phyloP scores from a whole-genome alignment of 768 basidiomycete species.

The Tulasnella sp. region DNA sequence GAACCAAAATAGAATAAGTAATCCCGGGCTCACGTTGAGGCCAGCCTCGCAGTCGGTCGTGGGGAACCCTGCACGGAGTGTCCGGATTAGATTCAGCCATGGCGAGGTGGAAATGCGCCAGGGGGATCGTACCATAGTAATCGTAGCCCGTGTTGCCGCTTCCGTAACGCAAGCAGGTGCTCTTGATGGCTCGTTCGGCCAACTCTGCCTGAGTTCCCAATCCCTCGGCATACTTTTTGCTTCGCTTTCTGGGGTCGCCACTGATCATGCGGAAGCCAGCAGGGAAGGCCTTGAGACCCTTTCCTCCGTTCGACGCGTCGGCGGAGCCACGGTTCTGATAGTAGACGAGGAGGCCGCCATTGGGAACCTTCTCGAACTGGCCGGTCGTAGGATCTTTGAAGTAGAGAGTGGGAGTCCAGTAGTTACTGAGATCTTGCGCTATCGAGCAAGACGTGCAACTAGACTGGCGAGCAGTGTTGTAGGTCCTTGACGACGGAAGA shows the following conservation, averaged over 20 bases:
- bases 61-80: slow-evolving; percentile 42
- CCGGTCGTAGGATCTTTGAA: slow-evolving; percentile 21
- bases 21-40: slow-evolving; percentile 37
- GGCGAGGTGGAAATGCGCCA: background rate
- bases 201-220: slow-evolving; percentile 43
- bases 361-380: slow-evolving; percentile 22
- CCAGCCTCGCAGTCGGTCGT: slow-evolving; percentile 44
- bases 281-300: slow-evolving; percentile 18
- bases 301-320: slow-evolving; percentile 10
- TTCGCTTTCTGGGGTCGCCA: slow-evolving; percentile 19
- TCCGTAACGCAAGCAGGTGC: slow-evolving; percentile 38
- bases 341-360: slow-evolving; percentile 27
- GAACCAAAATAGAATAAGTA: background rate
- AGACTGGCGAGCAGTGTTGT: slow-evolving; percentile 24
- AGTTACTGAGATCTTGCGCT: slow-evolving; percentile 23
- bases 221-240: slow-evolving; percentile 9
- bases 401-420: slow-evolving; percentile 27
- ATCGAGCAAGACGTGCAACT: slow-evolving; percentile 23
- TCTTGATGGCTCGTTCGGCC: slow-evolving; percentile 41
- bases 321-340: slow-evolving; percentile 24
- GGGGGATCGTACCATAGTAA: background rate
- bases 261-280: slow-evolving; percentile 29
- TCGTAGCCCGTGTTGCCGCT: background rate
- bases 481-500: background rate
- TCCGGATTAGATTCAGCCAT: slow-evolving; percentile 30